Base-by-base conservation (phyloP, 1,284 basidiomycete genomes). In the Fomitopsis schrenkii region DNA sequence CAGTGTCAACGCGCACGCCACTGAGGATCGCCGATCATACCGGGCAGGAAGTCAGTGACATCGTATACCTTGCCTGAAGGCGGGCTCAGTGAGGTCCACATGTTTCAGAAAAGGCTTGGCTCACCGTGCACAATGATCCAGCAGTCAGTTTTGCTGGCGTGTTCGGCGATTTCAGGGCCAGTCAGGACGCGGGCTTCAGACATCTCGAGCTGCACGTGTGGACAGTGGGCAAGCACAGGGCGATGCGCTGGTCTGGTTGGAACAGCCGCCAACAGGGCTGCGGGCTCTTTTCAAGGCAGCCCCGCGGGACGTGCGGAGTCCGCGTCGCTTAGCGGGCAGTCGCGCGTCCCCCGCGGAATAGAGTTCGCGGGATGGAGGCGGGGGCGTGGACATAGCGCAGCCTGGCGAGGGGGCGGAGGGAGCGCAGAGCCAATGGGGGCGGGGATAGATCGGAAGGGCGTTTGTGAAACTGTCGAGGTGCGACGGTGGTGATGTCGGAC, bases 41-140 rank as follows among this genome's bases (percentile, higher is more conserved):
- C 79, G 60, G 82, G 80, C 56, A 89, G 72, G 71, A 88, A 90
- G 56, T 89, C 85, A 9, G 86, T 87, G 38, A 88, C 84, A 72
- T 90, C 88, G 74, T 89, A 91, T 2, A 87, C 87, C 46, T 87
- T 80, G 59, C 85, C 83, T 85, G 59, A 55, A 68, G 15, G 56
- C 46, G n/a, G 19, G 26, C 17, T 41, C 12, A 17, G 41, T 46
- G 15, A 35, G 38, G 44, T 30, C 30, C 10, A 41, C 30, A 17
- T 17, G 1, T 35, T 33, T 19, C 48, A 40, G n/a, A 19, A 14
- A 33, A 44, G n/a, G 26, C 42, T 19, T 14, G 12, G 64, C 79
- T 55, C 58, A 82, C 85, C 87, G 69, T 90, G 88, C 7, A 92
- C 82, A 61, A 91, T 87, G 66, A 91, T 84, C 88, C 88, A 91